Base-by-base conservation (phyloP, 768 basidiomycete genomes). In the Porpolomopsis calyptriformis region DNA sequence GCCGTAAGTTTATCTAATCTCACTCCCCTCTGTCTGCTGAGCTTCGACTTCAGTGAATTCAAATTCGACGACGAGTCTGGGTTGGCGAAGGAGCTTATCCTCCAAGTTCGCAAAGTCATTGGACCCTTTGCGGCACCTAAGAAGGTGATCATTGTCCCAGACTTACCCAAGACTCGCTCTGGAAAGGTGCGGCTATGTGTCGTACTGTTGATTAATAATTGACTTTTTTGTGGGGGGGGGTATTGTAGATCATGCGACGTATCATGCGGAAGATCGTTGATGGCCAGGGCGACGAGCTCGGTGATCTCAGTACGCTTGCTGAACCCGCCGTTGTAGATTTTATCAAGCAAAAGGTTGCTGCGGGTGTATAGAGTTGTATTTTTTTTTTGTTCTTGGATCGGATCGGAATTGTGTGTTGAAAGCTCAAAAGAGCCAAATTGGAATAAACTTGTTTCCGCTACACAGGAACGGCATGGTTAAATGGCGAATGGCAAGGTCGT, bases 61-160 rank as follows among this genome's bases (percentile, higher is more conserved):
- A 65, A 74, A 27, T 82, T 80, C 58, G 80, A 90, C 36, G 71
- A 93, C 49, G 90, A 96, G 65, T 53, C 71, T 0, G 71, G 64
- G 0, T 76, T 97, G 26, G 52, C 67, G 44, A 97, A 96, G 66
- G 94, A 97, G 66, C 78, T 99, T 49, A 74, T 83, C 23, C 78
- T 97, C 25, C 93, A 97, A 68, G 93, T 97, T 16, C 82, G 96
- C 58, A 98, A 98, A 69, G 86, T 87, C 36, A 99, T 99, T 50
- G 96, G 94, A 3, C 93, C 96, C 2, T 97, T 99, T 64, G 94
- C 94, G 1, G 84, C 92, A 12, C 94, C 94, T 22, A 98, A 97
- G 78, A 87, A 84, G 68, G 78, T 94, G 54, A 81, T 73, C 62
- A 70, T 93, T 55, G 84, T 90, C 52, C 53, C 63, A 35, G 92